Conservation (phyloP, 305 asterid genomes). For the Petunia hybrid region DNA sequence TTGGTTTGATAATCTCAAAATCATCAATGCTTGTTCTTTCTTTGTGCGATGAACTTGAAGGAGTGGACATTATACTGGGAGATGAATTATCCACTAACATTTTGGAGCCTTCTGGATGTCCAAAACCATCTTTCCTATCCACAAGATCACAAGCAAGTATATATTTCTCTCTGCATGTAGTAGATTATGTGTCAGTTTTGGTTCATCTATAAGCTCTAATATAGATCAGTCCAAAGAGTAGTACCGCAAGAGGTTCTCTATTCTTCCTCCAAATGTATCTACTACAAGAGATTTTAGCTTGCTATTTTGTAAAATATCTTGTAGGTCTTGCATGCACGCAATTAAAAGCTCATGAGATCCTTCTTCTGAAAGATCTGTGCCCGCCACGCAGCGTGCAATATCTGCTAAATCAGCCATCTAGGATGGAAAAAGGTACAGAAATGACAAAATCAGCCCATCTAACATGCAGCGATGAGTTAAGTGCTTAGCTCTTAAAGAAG, state of each 20-base stretch:
- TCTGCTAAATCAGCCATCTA: constrained; percentile 89
- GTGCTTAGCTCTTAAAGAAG: not conserved
- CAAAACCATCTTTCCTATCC: constrained; percentile 57
- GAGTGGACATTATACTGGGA: constrained; percentile 81
- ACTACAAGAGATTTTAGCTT: constrained; percentile 84
- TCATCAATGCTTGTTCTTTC: constrained; percentile 89
- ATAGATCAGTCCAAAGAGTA: constrained; percentile 22
- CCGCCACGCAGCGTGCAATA: constrained; percentile 86
- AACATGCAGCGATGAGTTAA: constrained; percentile 24
- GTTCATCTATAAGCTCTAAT: constrained; percentile 30
- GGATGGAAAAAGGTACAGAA: constrained; percentile 30
- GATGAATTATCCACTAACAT: constrained; percentile 66
- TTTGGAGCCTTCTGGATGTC: constrained; percentile 68
- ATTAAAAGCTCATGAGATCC: constrained; percentile 80
- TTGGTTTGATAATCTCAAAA: constrained; percentile 88
- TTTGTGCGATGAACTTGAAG: constrained; percentile 71
- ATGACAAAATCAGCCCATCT: constrained; percentile 22
- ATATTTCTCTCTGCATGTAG: constrained; percentile 83
- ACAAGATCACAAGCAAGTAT: constrained; percentile 79
- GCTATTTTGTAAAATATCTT: constrained; percentile 74
- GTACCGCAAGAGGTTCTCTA: constrained; percentile 90
- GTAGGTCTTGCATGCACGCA: constrained; percentile 85
- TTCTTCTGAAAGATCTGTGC: constrained; percentile 69
- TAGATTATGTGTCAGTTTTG: constrained; percentile 37
- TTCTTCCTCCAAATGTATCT: constrained; percentile 89